Percentiles rank a stretch among this genome's conserved stretches.
Evolutionary conservation across 2,329 filamentous ascomycete genomes (phyloP).

Genomic region (Alternaria sp.): DNA sequence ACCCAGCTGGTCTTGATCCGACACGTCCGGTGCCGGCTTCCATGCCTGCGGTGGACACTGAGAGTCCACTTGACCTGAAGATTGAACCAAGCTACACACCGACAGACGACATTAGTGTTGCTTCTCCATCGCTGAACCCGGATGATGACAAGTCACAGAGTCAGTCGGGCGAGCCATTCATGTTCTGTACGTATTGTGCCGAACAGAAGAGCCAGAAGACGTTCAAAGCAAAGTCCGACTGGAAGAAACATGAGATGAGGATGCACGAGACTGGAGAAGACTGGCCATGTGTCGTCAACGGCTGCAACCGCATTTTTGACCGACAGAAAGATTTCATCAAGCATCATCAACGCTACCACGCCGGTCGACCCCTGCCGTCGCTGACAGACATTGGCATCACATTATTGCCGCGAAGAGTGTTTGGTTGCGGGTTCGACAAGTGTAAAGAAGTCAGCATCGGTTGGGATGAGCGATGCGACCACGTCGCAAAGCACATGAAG

Average conservation of each 20-base stretch:
- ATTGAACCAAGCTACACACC: slow-evolving; percentile 39
- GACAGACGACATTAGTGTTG: slow-evolving; percentile 41
- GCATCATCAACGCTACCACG: slow-evolving; percentile 47
- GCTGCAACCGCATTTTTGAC: slow-evolving; percentile 46
- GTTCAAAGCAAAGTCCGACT: slow-evolving; percentile 49
- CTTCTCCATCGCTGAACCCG: slow-evolving; percentile 30
- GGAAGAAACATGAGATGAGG: slow-evolving; percentile 50
- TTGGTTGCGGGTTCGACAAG: slow-evolving; percentile 49
- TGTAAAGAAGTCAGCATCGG: slow-evolving; percentile 49
- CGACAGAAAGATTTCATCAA: slow-evolving; percentile 48
- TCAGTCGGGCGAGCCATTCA: slow-evolving; percentile 41
- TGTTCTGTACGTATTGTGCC: slow-evolving; percentile 50
- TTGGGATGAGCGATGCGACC: slow-evolving; percentile 49
- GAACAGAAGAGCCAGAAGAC: slow-evolving; percentile 45
- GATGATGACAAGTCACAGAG: slow-evolving; percentile 30
- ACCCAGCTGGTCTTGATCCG: slow-evolving; percentile 42
- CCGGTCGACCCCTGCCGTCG: slow-evolving; percentile 43
- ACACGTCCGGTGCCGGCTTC: slow-evolving; percentile 40
- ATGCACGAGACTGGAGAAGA: slow-evolving; percentile 50
- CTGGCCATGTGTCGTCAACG: slow-evolving; percentile 45
- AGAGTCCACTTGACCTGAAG: slow-evolving; percentile 41
- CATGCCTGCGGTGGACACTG: slow-evolving; percentile 41
- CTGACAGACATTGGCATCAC: slow-evolving; percentile 45
- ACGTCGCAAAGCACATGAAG: slow-evolving; percentile 50
- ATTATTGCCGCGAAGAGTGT: slow-evolving; percentile 42